Base-by-base conservation (phyloP, 2,329 filamentous ascomycete genomes). In the Cryphonectria radicalis region DNA sequence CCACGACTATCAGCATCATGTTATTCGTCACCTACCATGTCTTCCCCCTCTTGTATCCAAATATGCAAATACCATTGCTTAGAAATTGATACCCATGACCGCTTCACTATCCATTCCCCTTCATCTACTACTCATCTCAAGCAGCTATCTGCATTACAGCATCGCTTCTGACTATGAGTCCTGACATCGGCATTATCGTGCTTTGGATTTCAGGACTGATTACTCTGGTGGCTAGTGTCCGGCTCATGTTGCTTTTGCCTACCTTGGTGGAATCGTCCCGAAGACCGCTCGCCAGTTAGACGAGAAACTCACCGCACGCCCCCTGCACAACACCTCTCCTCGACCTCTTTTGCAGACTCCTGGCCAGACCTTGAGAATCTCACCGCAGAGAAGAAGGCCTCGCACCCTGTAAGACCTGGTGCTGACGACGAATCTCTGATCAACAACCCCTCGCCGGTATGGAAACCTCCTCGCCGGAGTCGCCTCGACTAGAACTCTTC, bases 291-390 rank as follows among this genome's bases (percentile, higher is more conserved):
- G 35, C 25, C 55, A 37, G 17, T n/a, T n/a, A 32, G 32, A 22
- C 50, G 42, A 37, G 32, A 14, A 4, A 8, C 32, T 4, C 57
- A 17, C 69, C 67, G 50, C 32, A 25, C 14, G 53, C 25, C 19
- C 35, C 46, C 55, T 28, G 19, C 25, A 3, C 37, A 13, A 19
- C 14, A 63, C 5, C 3, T 4, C 1, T 50, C 50, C 11, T 53
- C 46, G 17, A 40, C n/a, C 32, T 6, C 66, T 0, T 46, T 40
- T 25, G 53, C 57, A 42, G 81, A 83, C 71, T 79, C 78, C 11
- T 82, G 79, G 78, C 73, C 72, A 63, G 80, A 82, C 63, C 76
- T 81, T 22, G 79, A 80, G 78, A 65, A 43, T 63, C 22, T 35
- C 37, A 63, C 55, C n/a, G 57, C 62, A 46, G 40, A 69, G 35